Evolutionary conservation across 768 basidiomycete species (phyloP), one percentile per base, ranked within the genome.

Genomic region (Cyclocybe aegerita): DNA sequence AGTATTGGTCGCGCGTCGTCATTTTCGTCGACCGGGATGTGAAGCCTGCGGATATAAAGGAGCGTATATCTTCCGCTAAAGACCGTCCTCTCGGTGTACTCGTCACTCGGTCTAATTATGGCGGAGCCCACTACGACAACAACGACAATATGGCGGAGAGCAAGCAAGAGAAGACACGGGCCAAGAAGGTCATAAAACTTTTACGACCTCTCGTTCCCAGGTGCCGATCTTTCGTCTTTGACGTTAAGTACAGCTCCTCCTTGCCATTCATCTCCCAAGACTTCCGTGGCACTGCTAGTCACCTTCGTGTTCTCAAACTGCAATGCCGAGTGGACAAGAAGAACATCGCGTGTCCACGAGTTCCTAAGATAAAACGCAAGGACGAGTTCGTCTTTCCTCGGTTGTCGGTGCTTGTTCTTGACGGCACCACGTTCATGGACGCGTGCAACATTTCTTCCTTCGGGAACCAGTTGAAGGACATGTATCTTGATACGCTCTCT

Each of bases 401-500:
- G 6, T 36, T 50, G n/a, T n/a, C 35, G n/a, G 16, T 34, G 9
- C 35, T 50, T 3, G 42, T 33, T 9, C 23, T 50, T 4, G 49
- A 50, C 34, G 49, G 49, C 2, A 9, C 29, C 30, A 50, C 49
- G 7, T 43, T 44, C 37, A 12, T 44, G 33, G 35, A 50, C 15
- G 43, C 43, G 1, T 44, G 17, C 36, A 5, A 29, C 29, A 2
- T 45, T 9, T 12, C 17, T 14, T 37, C 42, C 3, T 50, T 34
- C 29, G 17, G 4, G 11, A 0, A 8, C 2, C 49, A 50, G 9
- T 37, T 50, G 49, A 0, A 33, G 8, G 14, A 3, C 35, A 17
- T 50, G 43, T 37, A 31, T n/a, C 12, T 50, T 7, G 43, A 50
- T 30, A 44, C 43, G 3, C 49, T 50, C 31, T 50, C 49, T 4